Percentiles rank a stretch among this genome's conserved stretches.
Evolutionary conservation across 2,329 filamentous ascomycete species (phyloP).

Genomic region (Sordariomycetes sp.): DNA sequence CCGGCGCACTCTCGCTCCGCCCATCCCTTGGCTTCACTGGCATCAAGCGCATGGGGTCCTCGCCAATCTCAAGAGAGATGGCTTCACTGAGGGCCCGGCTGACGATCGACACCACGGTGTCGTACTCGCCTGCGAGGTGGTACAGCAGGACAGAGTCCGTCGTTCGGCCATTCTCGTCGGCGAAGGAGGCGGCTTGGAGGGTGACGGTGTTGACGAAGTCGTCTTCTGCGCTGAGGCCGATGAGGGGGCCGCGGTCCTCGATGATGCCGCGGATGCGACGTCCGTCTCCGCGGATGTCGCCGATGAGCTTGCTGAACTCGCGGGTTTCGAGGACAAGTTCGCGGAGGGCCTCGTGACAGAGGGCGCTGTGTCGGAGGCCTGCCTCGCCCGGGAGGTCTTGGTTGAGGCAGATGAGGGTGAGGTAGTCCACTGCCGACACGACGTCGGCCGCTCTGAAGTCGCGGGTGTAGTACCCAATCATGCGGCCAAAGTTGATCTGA

Average conservation of each 20-base stretch:
- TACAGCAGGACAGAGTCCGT: constrained; percentile 93
- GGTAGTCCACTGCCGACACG: constrained; percentile 86
- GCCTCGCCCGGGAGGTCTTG: constrained; percentile 67
- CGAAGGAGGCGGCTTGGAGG: constrained; percentile 80
- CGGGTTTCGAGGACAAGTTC: constrained; percentile 94
- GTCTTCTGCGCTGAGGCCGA: constrained; percentile 68
- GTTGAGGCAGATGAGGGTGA: constrained; percentile 86
- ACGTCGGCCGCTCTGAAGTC: constrained; percentile 91
- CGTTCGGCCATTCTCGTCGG: constrained; percentile 86
- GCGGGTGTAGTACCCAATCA: constrained; percentile 90
- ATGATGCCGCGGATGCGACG: constrained; percentile 79
- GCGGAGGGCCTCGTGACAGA: constrained; percentile 87
- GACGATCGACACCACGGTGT: constrained; percentile 84
- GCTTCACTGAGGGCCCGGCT: constrained; percentile 86
- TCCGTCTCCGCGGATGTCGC: constrained; percentile 82
- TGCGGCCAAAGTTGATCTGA: constrained; percentile 88
- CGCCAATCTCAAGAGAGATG: constrained; percentile 75
- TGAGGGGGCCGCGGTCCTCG: constrained; percentile 73
- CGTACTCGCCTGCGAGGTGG: constrained; percentile 90
- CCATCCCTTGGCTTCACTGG: constrained; percentile 65
- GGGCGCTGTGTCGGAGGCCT: constrained; percentile 65
- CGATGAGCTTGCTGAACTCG: constrained; percentile 88
- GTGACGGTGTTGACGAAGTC: constrained; percentile 91
- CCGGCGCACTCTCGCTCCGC: constrained; percentile 16
- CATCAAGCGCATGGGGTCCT: constrained; percentile 68